Evolutionary conservation across 371 early-diverging fungal species (phyloP), one percentile per base, ranked within the genome.

Genomic region (Lichtheimia ramosa): DNA sequence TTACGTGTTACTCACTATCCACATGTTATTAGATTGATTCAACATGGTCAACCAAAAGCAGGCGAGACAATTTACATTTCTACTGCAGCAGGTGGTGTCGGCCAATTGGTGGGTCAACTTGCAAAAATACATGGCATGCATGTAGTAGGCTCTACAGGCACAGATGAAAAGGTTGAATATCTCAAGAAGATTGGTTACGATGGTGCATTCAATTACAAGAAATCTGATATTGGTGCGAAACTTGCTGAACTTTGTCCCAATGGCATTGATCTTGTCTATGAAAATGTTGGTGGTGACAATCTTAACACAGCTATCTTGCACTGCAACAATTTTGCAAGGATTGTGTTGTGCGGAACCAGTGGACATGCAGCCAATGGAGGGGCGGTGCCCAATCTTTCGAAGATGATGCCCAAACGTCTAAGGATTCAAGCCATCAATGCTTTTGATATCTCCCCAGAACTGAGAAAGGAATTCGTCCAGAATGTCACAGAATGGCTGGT

Each of bases 141-240:
- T 13, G 92, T 92, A 10, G 83, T 92, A 16, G 94, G 91, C 15
- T 81, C 83, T 3, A 90, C 91, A 1, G 90, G 92, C 0, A 75
- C 85, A 5, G 89, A 92, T 43, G 91, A 89, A 13, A 94, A 94
- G 69, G 86, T 88, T 7, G 76, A 68, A 14, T 84, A 77, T 61
- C 77, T 92, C 41, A 79, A 74, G 58, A 68, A 74, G 7, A 77
- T 77, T 42, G 86, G 85, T 3, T 87, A 85, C 48, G 90, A 91
- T 71, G 88, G 63, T 3, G 94, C 84, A 5, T 90, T 94, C 84
- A 92, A 92, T 78, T 92, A 92, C 84, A 92, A 91, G 73, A 89
- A 83, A 1, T 73, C 76, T 21, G 82, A 79, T 48, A 69, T 56
- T 18, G 56, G 59, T 13, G 64, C 66, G 0, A 75, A 73, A 15